Percentiles rank a stretch among this genome's conserved stretches.
phyloP scores from a whole-genome alignment of 257 asterid genomes.

The Solanum paucissectum region DNA sequence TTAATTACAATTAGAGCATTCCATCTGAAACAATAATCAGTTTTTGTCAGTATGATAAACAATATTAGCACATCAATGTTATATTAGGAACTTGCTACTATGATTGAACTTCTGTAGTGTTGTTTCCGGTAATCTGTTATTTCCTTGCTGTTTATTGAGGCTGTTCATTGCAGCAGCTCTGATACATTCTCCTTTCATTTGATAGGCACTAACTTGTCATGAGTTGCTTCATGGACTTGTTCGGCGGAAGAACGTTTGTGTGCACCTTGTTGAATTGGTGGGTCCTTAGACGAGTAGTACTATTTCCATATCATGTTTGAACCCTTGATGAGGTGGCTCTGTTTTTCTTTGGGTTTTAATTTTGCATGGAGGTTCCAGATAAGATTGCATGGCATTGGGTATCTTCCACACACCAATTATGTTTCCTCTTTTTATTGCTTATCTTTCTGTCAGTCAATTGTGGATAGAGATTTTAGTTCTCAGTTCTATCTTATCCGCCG shows the following conservation, averaged over 20 bases:
- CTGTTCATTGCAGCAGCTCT: background rate
- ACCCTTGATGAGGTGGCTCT: background rate
- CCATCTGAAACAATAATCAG: background rate
- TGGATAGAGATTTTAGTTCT: background rate
- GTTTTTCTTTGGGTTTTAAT: background rate
- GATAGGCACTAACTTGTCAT: constrained; percentile 71
- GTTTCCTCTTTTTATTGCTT: background rate
- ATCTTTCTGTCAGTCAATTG: background rate
- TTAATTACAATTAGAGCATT: background rate
- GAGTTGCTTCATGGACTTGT: constrained; percentile 95
- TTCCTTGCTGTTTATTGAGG: background rate
- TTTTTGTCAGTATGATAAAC: background rate
- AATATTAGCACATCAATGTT: background rate
- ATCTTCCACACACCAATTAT: background rate
- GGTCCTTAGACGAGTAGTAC: constrained; percentile 17
- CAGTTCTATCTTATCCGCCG: background rate
- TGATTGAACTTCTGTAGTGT: background rate
- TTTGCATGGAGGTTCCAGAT: background rate
- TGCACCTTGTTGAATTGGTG: constrained; percentile 74
- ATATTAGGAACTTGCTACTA: background rate
- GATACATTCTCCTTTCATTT: constrained; percentile 11
- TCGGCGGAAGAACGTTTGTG: constrained; percentile 54
- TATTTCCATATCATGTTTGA: background rate
- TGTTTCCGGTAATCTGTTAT: background rate
- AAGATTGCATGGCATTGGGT: background rate